Evolutionary conservation across 805 yeast species (phyloP).

Genomic region (Metschnikowia continentalis): DNA sequence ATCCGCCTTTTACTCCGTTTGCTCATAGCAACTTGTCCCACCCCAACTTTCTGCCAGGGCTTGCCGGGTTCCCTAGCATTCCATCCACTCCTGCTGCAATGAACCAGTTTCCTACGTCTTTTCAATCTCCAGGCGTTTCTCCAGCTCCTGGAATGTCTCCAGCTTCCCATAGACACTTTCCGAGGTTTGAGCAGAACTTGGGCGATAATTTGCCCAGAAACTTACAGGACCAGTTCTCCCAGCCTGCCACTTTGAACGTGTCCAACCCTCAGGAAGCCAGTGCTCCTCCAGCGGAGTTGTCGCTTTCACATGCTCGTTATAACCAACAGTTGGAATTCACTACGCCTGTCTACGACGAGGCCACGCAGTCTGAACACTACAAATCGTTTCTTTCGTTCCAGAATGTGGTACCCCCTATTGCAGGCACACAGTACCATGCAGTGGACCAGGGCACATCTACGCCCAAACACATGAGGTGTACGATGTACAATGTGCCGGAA

Average conservation of each 20-base stretch:
- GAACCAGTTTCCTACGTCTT: neutral
- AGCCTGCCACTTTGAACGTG: constrained; percentile 6
- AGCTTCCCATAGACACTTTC: neutral
- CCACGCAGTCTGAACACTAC: constrained; percentile 13
- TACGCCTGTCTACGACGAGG: constrained; percentile 11
- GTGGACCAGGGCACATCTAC: constrained; percentile 83
- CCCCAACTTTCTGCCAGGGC: neutral
- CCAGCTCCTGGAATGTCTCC: neutral
- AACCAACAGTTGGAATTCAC: constrained; percentile 13
- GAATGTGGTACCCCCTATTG: constrained; percentile 77
- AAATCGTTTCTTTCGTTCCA: constrained; percentile 64
- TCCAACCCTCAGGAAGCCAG: constrained; percentile 11
- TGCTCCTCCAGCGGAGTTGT: constrained; percentile 9
- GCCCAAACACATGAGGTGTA: constrained; percentile 70
- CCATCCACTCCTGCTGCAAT: constrained; percentile 3
- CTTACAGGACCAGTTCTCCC: neutral
- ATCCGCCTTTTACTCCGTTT: neutral
- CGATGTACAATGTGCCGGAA: constrained; percentile 81
- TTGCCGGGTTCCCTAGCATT: neutral
- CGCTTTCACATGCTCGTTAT: constrained; percentile 11
- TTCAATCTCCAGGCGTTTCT: constrained; percentile 1
- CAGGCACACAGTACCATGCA: constrained; percentile 65
- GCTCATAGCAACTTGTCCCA: constrained; percentile 2
- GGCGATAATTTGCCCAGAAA: neutral
- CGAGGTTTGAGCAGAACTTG: neutral